Evolutionary conservation across 495 filamentous ascomycete genomes (phyloP).

Genomic region (Podospora pseudocomata): DNA sequence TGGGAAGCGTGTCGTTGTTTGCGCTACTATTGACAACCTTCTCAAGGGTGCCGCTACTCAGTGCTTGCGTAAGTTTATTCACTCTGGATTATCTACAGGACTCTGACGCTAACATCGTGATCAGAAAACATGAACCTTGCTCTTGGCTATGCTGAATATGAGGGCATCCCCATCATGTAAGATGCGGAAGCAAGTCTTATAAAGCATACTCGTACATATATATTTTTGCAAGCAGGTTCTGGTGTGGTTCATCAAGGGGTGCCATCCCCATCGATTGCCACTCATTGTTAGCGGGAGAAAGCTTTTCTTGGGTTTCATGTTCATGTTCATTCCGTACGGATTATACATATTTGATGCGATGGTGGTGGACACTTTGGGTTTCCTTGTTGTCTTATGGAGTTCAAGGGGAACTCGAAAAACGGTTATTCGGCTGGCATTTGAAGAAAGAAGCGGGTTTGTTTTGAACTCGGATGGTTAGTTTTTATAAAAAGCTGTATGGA

Average conservation of each 20-base stretch:
- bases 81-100: neutral
- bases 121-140: slow-evolving; percentile 96
- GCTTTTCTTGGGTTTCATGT: neutral
- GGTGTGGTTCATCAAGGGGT: neutral
- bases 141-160: slow-evolving; percentile 86
- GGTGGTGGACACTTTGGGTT: neutral
- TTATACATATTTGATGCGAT: neutral
- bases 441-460: neutral
- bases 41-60: slow-evolving; percentile 96
- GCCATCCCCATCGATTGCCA: neutral
- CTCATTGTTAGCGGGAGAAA: neutral
- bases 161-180: slow-evolving; percentile 69
- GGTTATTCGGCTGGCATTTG: neutral
- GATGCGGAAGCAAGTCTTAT: neutral
- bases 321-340: neutral
- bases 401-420: neutral
- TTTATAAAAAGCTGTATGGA: neutral
- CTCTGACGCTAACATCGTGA: slow-evolving; percentile 21
- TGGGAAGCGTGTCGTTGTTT: slow-evolving; percentile 88
- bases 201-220: neutral
- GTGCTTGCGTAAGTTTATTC: slow-evolving; percentile 70
- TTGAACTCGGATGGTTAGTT: neutral
- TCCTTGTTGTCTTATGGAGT: neutral
- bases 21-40: slow-evolving; percentile 96
- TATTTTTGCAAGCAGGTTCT: neutral